Conservation (phyloP, 441 rosid species). For the Corymbia calophylla region DNA sequence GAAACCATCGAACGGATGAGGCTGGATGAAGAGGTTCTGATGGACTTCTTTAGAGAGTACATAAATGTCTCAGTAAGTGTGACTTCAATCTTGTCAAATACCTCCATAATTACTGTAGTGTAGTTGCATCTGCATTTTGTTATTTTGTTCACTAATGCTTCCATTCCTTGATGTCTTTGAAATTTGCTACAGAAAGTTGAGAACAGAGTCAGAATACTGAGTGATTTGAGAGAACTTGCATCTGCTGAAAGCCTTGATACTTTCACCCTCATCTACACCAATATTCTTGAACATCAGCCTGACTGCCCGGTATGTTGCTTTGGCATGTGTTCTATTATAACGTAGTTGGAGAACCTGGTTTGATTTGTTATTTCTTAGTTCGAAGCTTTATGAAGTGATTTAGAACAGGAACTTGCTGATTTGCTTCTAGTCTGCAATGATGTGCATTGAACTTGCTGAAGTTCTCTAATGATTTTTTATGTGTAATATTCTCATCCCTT, state of each 20-base stretch:
- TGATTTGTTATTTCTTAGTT: background rate
- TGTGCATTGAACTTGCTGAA: background rate
- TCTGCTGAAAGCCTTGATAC: conserved; percentile 97
- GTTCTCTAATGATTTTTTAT: background rate
- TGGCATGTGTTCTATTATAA: background rate
- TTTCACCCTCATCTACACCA: conserved; percentile 86
- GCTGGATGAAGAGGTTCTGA: conserved; percentile 92
- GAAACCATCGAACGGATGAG: conserved; percentile 98
- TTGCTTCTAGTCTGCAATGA: background rate
- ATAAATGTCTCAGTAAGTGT: conserved; percentile 76
- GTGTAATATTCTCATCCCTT: background rate
- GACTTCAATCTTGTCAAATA: background rate
- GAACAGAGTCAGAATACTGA: conserved; percentile 75
- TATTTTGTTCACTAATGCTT: background rate
- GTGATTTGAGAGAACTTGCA: conserved; percentile 97
- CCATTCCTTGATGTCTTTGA: background rate
- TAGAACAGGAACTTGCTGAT: background rate
- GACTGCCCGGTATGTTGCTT: conserved; percentile 76
- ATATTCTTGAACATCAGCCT: conserved; percentile 95
- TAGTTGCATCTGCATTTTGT: background rate
- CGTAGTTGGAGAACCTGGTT: background rate
- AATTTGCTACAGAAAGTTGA: conserved; percentile 74
- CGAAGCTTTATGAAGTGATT: background rate
- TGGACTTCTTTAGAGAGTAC: conserved; percentile 96
- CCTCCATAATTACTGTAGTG: background rate